phyloP scores from a whole-genome alignment of 805 yeast species.

The Starmerella bombicola region DNA sequence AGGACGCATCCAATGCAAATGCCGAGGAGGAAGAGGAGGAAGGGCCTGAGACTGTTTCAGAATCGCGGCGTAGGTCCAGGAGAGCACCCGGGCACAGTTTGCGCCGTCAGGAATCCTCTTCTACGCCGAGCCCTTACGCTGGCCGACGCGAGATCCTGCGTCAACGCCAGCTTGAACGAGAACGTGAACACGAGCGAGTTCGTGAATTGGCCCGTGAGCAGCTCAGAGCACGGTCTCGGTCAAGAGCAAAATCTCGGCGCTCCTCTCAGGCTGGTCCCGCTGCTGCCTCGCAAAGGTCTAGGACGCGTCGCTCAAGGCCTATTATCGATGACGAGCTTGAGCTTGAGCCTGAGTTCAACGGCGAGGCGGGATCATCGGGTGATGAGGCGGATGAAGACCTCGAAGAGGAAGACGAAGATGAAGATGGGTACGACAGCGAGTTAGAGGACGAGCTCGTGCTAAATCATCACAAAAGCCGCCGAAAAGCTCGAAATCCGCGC shows the following conservation, averaged over 20 bases:
- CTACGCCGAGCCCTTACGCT: neutral
- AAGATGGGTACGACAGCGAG: neutral
- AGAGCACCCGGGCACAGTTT: neutral
- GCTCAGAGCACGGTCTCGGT: neutral
- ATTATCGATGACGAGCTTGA: slow-evolving; percentile 1
- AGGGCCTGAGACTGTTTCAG: neutral
- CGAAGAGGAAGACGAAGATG: slow-evolving; percentile 1
- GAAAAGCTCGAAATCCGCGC: neutral
- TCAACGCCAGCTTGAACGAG: neutral
- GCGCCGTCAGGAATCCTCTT: neutral
- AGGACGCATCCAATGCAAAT: slow-evolving; percentile 9
- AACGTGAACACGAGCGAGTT: neutral
- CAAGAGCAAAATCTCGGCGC: neutral
- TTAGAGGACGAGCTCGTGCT: neutral
- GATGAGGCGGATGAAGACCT: slow-evolving; percentile 1
- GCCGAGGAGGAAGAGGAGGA: slow-evolving; percentile 7
- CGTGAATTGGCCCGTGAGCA: neutral
- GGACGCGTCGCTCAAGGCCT: neutral
- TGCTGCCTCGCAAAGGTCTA: neutral
- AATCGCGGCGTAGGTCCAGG: neutral
- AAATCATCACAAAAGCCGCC: neutral
- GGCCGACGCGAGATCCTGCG: neutral
- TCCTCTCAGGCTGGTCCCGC: neutral
- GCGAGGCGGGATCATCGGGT: neutral
- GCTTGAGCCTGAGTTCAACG: neutral